These are phyloP conservation scores for Coemansia sp. DNA, from an alignment of 192 early-diverging fungal species.

Conservation along the genomic window DNA sequence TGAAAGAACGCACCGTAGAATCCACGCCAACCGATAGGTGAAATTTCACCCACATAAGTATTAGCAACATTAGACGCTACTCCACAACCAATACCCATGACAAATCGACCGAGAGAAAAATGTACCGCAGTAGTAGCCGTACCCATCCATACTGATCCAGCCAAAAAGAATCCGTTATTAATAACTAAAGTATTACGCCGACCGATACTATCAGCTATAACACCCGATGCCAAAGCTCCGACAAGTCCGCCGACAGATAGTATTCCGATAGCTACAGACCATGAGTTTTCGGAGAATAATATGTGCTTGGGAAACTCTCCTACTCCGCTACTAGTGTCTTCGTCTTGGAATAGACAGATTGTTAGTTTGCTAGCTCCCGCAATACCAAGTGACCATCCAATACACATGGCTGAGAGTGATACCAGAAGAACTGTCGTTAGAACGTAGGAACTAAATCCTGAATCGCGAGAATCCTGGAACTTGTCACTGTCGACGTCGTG, in stretches of 20 bases:
- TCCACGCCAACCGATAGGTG: conserved; percentile 68
- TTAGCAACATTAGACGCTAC: conserved; percentile 57
- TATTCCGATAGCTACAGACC: conserved; percentile 58
- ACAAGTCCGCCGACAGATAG: conserved; percentile 65
- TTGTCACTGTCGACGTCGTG: conserved; percentile 46
- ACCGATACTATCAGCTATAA: conserved; percentile 60
- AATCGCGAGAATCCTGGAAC: conserved; percentile 51
- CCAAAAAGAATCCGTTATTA: conserved; percentile 67
- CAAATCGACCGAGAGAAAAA: conserved; percentile 72
- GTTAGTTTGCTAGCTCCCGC: conserved; percentile 42
- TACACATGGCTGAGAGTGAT: conserved; percentile 43
- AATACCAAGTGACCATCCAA: conserved; percentile 45
- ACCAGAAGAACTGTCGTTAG: conserved; percentile 36
- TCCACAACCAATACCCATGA: conserved; percentile 73
- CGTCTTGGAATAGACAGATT: conserved; percentile 33
- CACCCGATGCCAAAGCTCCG: conserved; percentile 62
- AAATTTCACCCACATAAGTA: conserved; percentile 75
- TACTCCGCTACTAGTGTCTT: background rate
- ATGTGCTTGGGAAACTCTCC: conserved; percentile 36
- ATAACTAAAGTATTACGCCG: conserved; percentile 66
- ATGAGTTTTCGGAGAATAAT: conserved; percentile 36
- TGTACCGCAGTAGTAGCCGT: conserved; percentile 61
- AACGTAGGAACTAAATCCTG: conserved; percentile 50
- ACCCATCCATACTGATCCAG: conserved; percentile 67
- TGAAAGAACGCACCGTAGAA: conserved; percentile 74